These are phyloP conservation scores for Starmera dryadoides DNA, from an alignment of 805 yeast genomes.

Conservation along the genomic window DNA sequence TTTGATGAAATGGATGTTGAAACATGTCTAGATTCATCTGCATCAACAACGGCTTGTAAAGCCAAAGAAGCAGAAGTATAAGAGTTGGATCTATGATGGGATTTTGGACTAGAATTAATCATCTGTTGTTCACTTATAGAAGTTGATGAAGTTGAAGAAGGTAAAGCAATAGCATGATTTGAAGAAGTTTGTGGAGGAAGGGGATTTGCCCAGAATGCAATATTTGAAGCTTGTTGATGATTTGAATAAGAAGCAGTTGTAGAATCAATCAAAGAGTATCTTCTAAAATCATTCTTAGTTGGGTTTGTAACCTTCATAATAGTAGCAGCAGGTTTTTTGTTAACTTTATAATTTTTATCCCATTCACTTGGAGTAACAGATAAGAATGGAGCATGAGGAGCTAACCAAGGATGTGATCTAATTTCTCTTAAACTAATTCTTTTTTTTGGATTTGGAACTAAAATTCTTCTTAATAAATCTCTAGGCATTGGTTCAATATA, in stretches of 20 bases:
- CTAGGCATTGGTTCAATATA: constrained; percentile 86
- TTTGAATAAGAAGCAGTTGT: constrained; percentile 32
- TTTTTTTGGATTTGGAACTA: constrained; percentile 76
- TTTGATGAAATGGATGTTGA: constrained; percentile 3
- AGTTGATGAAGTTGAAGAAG: constrained; percentile 29
- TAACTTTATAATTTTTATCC: constrained; percentile 50
- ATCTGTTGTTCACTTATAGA: constrained; percentile 17
- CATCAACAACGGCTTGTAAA: constrained; percentile 67
- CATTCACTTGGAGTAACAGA: constrained; percentile 85
- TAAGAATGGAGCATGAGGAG: constrained; percentile 76
- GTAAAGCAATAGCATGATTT: constrained; percentile 46
- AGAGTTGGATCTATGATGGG: constrained; percentile 31
- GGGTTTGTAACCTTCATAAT: constrained; percentile 9
- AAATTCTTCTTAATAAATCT: constrained; percentile 77
- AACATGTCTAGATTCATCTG: constrained; percentile 32
- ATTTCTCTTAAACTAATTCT: constrained; percentile 66
- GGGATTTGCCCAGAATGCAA: constrained; percentile 37
- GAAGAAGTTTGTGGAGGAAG: constrained; percentile 67
- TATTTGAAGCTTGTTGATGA: constrained; percentile 28
- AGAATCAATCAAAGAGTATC: constrained; percentile 39
- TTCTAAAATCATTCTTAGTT: constrained; percentile 21
- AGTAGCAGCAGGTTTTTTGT: constrained; percentile 11
- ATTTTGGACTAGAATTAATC: constrained; percentile 9
- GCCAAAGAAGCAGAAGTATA: constrained; percentile 59
- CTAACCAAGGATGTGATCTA: constrained; percentile 80